These are phyloP conservation scores for Chlorophyllum brunneum DNA, from an alignment of 768 basidiomycete genomes.

Conservation along the genomic window DNA sequence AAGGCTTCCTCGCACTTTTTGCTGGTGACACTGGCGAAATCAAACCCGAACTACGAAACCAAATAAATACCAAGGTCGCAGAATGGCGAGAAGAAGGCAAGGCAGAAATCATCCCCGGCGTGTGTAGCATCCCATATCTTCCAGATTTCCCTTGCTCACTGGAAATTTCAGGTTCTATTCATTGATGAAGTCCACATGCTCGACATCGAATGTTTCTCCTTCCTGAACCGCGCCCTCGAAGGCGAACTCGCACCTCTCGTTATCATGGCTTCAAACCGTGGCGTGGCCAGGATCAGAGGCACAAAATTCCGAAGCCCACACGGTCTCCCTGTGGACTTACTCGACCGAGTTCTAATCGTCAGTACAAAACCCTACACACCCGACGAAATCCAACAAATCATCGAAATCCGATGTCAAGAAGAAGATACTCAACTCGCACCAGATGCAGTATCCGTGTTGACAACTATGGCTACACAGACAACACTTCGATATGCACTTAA, in stretches of 20 bases:
- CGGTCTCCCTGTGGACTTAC: conserved; percentile 89
- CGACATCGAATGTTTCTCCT: conserved; percentile 99
- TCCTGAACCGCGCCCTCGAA: conserved; percentile 94
- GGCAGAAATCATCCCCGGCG: conserved; percentile 95
- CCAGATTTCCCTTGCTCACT: background rate
- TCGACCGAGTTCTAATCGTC: conserved; percentile 95
- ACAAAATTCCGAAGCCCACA: conserved; percentile 94
- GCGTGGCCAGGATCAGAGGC: conserved; percentile 91
- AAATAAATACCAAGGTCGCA: conserved; percentile 94
- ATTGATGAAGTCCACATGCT: conserved; percentile 99
- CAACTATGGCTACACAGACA: conserved; percentile 84
- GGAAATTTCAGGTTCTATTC: conserved; percentile 76
- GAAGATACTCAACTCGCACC: conserved; percentile 85
- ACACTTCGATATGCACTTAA: conserved; percentile 94
- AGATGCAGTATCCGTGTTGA: conserved; percentile 75
- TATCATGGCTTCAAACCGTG: conserved; percentile 97
- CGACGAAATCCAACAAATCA: conserved; percentile 87
- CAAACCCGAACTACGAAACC: conserved; percentile 92
- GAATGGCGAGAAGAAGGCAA: conserved; percentile 99
- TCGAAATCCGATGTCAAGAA: conserved; percentile 92
- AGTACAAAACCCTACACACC: conserved; percentile 82
- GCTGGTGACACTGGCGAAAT: conserved; percentile 98
- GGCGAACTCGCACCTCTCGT: conserved; percentile 91
- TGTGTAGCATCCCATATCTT: conserved; percentile 34
- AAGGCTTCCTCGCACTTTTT: conserved; percentile 95